Evolutionary conservation across 345 rosid genomes (phyloP).

Genomic region (Orychophragmus violaceus): DNA sequence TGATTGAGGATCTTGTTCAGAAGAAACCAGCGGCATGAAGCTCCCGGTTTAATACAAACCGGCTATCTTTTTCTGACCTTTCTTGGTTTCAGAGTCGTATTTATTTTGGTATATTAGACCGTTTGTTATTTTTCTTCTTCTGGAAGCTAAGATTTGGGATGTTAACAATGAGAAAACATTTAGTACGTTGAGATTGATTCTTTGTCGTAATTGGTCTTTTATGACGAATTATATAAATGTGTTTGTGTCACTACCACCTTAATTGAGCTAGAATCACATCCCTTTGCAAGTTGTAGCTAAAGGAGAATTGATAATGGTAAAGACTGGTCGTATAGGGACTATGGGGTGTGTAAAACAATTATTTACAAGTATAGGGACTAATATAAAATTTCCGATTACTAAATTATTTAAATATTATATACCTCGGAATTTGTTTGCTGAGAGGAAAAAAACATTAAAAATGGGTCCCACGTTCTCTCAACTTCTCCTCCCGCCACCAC

Average conservation of each 20-base stretch:
- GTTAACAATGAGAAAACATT: constrained; percentile 10
- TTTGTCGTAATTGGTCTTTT: constrained; percentile 9
- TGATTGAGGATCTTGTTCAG: constrained; percentile 63
- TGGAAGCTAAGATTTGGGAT: neutral
- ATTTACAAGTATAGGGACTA: too few relatives aligned
- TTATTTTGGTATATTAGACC: constrained; percentile 10
- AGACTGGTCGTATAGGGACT: neutral
- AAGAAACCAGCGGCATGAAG: constrained; percentile 35
- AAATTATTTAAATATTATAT: neutral
- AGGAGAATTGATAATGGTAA: neutral
- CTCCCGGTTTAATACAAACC: constrained; percentile 1
- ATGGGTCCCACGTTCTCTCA: constrained; percentile 30
- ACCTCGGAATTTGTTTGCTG: neutral
- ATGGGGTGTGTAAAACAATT: neutral
- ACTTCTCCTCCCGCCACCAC: constrained; percentile 33
- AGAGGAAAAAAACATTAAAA: neutral
- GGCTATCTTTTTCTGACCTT: neutral
- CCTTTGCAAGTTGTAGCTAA: neutral
- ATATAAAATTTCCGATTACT: neutral
- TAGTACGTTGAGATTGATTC: constrained; percentile 18
- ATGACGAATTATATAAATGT: neutral
- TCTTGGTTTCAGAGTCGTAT: constrained; percentile 5
- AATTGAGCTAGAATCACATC: neutral
- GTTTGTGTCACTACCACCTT: neutral
- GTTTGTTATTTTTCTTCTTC: neutral